Conservation (phyloP, 2,329 filamentous ascomycete genomes). For the Samsoniella hepiali region DNA sequence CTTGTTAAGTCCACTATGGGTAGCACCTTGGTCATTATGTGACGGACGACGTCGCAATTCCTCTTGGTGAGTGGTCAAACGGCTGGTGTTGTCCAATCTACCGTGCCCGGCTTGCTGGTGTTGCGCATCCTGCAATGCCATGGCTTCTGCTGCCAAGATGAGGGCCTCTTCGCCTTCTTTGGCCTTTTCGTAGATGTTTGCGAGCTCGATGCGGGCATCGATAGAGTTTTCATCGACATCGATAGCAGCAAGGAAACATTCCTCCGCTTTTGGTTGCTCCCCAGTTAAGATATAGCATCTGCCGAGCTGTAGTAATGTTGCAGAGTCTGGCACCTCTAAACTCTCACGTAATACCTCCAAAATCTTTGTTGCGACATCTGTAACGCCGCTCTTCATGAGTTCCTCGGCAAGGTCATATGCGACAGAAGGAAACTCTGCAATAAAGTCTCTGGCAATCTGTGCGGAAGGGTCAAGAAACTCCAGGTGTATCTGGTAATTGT, state of each 20-base stretch:
- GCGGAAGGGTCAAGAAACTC: conserved; percentile 66
- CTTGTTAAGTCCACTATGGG: neutral
- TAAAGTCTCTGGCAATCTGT: conserved; percentile 38
- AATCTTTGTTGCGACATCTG: conserved; percentile 48
- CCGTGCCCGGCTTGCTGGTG: conserved; percentile 29
- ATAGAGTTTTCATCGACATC: conserved; percentile 69
- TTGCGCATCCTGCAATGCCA: conserved; percentile 56
- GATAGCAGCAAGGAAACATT: conserved; percentile 72
- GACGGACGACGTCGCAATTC: neutral
- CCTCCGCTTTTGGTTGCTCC: conserved; percentile 67
- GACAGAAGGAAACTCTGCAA: conserved; percentile 72
- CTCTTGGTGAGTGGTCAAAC: neutral
- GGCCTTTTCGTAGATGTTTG: conserved; percentile 77
- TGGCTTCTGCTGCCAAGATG: conserved; percentile 71
- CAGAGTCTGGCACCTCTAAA: conserved; percentile 48
- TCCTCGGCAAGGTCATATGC: conserved; percentile 63
- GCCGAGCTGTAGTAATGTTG: conserved; percentile 54
- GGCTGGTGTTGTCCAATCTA: conserved; percentile 3
- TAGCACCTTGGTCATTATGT: neutral
- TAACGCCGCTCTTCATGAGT: conserved; percentile 33
- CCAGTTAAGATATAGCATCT: conserved; percentile 66
- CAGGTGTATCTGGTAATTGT: conserved; percentile 55
- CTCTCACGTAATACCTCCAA: conserved; percentile 53
- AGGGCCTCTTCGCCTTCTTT: conserved; percentile 73
- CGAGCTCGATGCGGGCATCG: conserved; percentile 74